Evolutionary conservation across 306 rosid species (phyloP).

Genomic region (Sechiopsis laciniata): DNA sequence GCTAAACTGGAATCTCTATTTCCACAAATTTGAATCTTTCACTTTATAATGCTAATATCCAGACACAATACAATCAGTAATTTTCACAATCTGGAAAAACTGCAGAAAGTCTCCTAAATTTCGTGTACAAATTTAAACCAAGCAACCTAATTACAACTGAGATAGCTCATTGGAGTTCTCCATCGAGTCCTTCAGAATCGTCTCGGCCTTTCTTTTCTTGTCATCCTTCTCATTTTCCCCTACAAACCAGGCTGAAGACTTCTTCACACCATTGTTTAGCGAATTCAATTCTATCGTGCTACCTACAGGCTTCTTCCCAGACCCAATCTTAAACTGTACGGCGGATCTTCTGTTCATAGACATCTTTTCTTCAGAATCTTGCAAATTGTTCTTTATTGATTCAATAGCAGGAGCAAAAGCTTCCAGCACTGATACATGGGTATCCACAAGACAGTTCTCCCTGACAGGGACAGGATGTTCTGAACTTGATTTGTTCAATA

Average conservation of each 20-base stretch:
- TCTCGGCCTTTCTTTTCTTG: slow-evolving; percentile 68
- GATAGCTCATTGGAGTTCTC: slow-evolving; percentile 60
- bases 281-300: slow-evolving; percentile 36
- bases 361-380: slow-evolving; percentile 38
- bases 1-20: slow-evolving; percentile 44
- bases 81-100: slow-evolving; percentile 47
- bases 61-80: slow-evolving; percentile 44
- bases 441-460: slow-evolving; percentile 37
- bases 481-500: slow-evolving; percentile 30
- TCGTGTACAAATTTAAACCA: slow-evolving; percentile 54
- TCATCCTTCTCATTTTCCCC: slow-evolving; percentile 61
- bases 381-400: slow-evolving; percentile 40
- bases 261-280: slow-evolving; percentile 37
- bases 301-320: slow-evolving; percentile 46
- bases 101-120: slow-evolving; percentile 57
- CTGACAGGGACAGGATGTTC: slow-evolving; percentile 33
- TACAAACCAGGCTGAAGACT: slow-evolving; percentile 40
- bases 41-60: slow-evolving; percentile 46
- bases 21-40: slow-evolving; percentile 47
- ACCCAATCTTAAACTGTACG: slow-evolving; percentile 68
- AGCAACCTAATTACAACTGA: slow-evolving; percentile 63
- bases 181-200: slow-evolving; percentile 70
- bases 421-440: slow-evolving; percentile 51
- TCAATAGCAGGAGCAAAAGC: slow-evolving; percentile 79
- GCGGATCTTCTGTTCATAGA: slow-evolving; percentile 42